These are phyloP conservation scores for Austroboletus novae-zelandiae DNA, from an alignment of 1,284 basidiomycete genomes.

Conservation along the genomic window DNA sequence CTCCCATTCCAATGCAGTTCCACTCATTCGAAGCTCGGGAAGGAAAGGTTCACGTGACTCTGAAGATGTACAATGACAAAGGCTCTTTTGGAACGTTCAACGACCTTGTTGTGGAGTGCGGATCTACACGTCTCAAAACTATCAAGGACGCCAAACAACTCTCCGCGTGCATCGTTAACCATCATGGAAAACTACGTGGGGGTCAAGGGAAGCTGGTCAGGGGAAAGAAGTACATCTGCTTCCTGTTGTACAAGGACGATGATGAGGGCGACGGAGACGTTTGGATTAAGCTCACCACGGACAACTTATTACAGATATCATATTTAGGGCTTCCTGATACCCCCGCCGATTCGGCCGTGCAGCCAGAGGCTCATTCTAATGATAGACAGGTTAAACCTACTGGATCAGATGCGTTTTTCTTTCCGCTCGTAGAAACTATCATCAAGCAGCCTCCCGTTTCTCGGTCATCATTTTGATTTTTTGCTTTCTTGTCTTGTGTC, in stretches of 20 bases:
- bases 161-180: conserved; percentile 7
- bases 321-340: background rate
- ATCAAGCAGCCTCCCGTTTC: background rate
- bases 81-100: background rate
- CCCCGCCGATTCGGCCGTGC: background rate
- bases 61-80: background rate
- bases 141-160: background rate
- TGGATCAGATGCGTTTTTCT: background rate
- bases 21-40: background rate
- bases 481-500: no score
- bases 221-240: conserved; percentile 7
- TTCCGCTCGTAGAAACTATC: background rate
- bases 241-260: conserved; percentile 1
- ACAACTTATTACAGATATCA: conserved; percentile 3
- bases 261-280: background rate
- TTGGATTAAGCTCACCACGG: conserved; percentile 8
- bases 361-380: no score
- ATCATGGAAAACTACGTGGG: background rate
- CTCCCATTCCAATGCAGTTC: conserved; percentile 1
- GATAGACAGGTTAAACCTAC: no score
- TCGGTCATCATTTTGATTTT: no score
- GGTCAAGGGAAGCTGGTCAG: conserved; percentile 1
- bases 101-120: conserved; percentile 1
- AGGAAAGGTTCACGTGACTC: background rate
- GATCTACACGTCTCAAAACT: background rate